Conservation (phyloP, 352 stramenopile genomes). For the Pythium scleroteichum region DNA sequence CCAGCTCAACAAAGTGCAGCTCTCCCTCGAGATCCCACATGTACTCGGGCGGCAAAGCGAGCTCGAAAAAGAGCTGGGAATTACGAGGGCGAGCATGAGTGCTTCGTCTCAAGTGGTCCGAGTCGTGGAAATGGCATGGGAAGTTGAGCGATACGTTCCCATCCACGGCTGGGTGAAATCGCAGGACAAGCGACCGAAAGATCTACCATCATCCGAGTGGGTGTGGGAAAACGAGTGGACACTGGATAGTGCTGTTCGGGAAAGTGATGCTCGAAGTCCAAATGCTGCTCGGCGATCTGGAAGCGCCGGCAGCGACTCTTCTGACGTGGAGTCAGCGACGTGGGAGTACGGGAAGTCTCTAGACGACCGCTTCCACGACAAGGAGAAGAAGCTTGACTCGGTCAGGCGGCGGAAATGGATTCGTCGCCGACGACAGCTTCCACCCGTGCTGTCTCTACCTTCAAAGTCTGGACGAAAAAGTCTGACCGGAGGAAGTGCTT, state of each 20-base stretch:
- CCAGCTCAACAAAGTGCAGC: constrained; percentile 47
- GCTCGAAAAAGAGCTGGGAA: constrained; percentile 44
- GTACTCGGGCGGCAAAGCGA: constrained; percentile 47
- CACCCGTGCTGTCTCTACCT: constrained; percentile 40
- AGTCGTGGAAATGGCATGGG: constrained; percentile 70
- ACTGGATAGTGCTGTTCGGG: constrained; percentile 32
- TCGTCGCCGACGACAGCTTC: constrained; percentile 55
- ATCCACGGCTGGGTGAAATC: constrained; percentile 71
- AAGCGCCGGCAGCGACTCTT: constrained; percentile 29
- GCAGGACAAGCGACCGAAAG: constrained; percentile 51
- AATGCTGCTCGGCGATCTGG: constrained; percentile 14
- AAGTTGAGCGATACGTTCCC: constrained; percentile 73
- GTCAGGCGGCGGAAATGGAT: constrained; percentile 71
- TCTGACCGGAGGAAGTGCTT: neutral
- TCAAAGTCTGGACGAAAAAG: neutral
- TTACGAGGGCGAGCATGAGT: neutral
- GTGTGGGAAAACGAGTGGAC: constrained; percentile 78
- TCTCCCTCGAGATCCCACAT: constrained; percentile 54
- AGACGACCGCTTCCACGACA: constrained; percentile 72
- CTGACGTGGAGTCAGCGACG: constrained; percentile 3
- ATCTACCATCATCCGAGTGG: constrained; percentile 78
- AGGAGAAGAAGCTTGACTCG: constrained; percentile 75
- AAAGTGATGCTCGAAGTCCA: constrained; percentile 17
- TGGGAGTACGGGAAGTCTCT: constrained; percentile 77
- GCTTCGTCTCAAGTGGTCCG: constrained; percentile 29